Evolutionary conservation across 176 grass and related monocot genomes (phyloP), one percentile per base, ranked within the genome.

Genomic region (Miscanthus lutarioriparius): DNA sequence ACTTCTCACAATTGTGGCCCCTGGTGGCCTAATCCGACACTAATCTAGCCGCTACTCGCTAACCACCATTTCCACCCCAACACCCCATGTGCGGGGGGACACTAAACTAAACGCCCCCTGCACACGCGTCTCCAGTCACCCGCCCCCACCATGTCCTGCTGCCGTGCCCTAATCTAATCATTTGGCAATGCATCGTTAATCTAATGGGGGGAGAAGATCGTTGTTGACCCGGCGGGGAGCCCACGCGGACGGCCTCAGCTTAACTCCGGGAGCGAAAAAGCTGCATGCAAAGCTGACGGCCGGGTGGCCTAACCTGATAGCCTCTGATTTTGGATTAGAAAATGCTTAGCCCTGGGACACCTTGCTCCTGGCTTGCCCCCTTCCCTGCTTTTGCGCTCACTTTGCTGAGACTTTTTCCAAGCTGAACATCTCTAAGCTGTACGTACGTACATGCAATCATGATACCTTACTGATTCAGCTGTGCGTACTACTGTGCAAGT

Each of bases 261-360:
- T 39, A 88, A 86, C 35, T 88, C 61, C 75, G 84, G 75, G 77
- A 72, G 84, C 71, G 69, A 83, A 81, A 83, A 81, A 83, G 80
- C 74, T 68, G 88, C 85, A 27, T 33, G 79, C 35, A 68, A 47
- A 76, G 61, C 44, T 23, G 84, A 49, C 26, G 28, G 45, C 8
- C 2, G 3, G 37, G 36, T 4, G 4, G 8, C 3, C 17, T 39
- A 1, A 22, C 0, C 14, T 19, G 71, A 33, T 36, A 36, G 30
- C 6, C 17, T 12, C 13, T 16, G 5, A 2, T 17, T 23, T 53
- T 38, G 19, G 53, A 28, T 26, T 72, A 75, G 27, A 65, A 86
- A 80, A 75, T 8, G 45, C 17, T 35, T 44, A 27, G 6, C 17
- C 19, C 25, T 13, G 80, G 74, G 86, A 79, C 80, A 78, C 80